A percentile compares a stretch with the other conserved stretches of the same genome.
Evolutionary conservation across 805 yeast genomes (phyloP).

Genomic region (Alloascoidea africana): DNA sequence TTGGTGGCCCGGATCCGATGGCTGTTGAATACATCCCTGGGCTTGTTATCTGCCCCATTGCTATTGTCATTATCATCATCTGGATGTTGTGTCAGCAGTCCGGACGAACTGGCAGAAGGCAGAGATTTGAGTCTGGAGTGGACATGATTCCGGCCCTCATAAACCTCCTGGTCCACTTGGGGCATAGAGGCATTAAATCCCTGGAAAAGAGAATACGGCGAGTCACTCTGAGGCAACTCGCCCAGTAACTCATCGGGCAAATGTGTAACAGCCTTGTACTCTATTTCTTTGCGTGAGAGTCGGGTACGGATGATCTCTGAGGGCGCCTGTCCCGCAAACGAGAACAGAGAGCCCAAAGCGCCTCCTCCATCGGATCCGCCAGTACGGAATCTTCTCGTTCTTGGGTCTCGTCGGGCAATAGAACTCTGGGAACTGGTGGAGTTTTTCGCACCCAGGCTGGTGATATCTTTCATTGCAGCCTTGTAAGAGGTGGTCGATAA

Average conservation of each 20-base stretch:
- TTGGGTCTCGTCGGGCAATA: background rate
- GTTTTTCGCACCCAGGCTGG: slow-evolving; percentile 10
- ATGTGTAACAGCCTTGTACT: slow-evolving; percentile 31
- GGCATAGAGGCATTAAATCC: slow-evolving; percentile 51
- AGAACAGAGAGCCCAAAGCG: no score
- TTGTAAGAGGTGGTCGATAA: slow-evolving; percentile 23
- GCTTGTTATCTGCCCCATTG: slow-evolving; percentile 7
- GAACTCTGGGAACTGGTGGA: background rate
- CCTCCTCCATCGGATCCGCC: slow-evolving; percentile 1
- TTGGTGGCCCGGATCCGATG: background rate
- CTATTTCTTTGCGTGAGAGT: slow-evolving; percentile 20
- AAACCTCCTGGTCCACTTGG: slow-evolving; percentile 30
- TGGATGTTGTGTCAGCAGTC: slow-evolving; percentile 16
- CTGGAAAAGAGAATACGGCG: slow-evolving; percentile 47
- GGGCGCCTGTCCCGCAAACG: slow-evolving; percentile 17
- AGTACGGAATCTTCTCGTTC: background rate
- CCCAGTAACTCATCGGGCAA: slow-evolving; percentile 48
- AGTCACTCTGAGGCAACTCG: slow-evolving; percentile 28
- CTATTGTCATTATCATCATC: slow-evolving; percentile 2
- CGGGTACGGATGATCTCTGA: slow-evolving; percentile 16
- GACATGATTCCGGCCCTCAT: no score
- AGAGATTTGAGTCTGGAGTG: slow-evolving; percentile 18
- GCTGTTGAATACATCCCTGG: background rate
- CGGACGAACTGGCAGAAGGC: slow-evolving; percentile 12
- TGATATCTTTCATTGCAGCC: slow-evolving; percentile 28